A percentile compares a stretch with the other conserved stretches of the same genome.
Conservation (phyloP, 192 early-diverging fungal species). For the Coemansia sp. region DNA sequence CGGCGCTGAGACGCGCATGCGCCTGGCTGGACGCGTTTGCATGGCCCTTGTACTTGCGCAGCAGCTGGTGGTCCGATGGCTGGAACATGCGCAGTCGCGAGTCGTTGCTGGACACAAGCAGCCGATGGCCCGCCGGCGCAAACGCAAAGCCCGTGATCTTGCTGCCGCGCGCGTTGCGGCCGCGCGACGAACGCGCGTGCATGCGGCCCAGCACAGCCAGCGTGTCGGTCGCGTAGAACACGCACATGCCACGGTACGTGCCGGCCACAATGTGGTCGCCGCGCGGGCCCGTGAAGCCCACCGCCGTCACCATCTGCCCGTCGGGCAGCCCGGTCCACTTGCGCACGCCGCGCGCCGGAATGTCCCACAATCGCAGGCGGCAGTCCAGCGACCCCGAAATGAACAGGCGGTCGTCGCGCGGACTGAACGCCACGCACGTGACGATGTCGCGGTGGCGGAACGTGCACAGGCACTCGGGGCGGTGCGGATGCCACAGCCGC, state of each 20-base stretch:
- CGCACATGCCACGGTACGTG: conserved; percentile 70
- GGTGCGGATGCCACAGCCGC: conserved; percentile 78
- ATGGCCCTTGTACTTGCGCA: conserved; percentile 79
- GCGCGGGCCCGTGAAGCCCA: conserved; percentile 68
- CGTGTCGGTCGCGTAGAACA: conserved; percentile 81
- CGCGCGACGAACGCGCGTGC: conserved; percentile 61
- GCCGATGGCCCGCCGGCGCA: conserved; percentile 23
- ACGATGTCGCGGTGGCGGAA: conserved; percentile 81
- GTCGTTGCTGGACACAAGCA: conserved; percentile 71
- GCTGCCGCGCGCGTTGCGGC: conserved; percentile 61
- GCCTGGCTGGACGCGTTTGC: conserved; percentile 71
- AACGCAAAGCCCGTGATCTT: conserved; percentile 82
- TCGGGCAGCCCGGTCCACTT: conserved; percentile 74
- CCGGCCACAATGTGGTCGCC: conserved; percentile 75
- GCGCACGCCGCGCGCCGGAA: conserved; percentile 71
- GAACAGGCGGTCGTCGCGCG: conserved; percentile 79
- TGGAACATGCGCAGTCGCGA: conserved; percentile 79
- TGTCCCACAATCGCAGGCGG: conserved; percentile 80
- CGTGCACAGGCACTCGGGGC: conserved; percentile 71
- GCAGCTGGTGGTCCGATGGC: conserved; percentile 71
- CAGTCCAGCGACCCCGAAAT: conserved; percentile 79
- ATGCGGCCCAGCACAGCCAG: conserved; percentile 84
- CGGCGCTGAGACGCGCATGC: conserved; percentile 73
- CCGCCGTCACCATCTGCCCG: conserved; percentile 73
- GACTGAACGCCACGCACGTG: conserved; percentile 78